These are phyloP conservation scores for Corymbia calophylla DNA, from an alignment of 441 rosid genomes.

Conservation along the genomic window DNA sequence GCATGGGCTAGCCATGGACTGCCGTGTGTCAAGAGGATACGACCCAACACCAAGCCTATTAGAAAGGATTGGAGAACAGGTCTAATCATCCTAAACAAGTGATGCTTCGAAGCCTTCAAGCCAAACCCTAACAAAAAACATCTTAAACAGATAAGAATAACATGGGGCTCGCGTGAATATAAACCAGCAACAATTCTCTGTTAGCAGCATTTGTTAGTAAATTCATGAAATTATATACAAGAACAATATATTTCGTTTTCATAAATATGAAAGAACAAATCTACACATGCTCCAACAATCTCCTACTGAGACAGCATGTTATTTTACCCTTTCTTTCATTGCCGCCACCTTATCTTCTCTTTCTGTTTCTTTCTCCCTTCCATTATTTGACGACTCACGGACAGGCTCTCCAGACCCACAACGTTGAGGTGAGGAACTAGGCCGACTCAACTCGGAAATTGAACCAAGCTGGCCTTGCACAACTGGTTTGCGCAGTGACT, in stretches of 20 bases:
- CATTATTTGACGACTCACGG: background rate
- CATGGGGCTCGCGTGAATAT: background rate
- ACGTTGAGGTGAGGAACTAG: background rate
- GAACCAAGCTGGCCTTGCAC: background rate
- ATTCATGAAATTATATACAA: background rate
- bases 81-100: background rate
- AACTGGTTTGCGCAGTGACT: background rate
- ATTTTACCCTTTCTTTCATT: background rate
- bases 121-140: background rate
- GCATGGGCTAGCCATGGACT: background rate
- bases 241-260: background rate
- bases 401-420: background rate
- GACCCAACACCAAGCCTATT: background rate
- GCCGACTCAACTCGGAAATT: background rate
- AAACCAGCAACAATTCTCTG: background rate
- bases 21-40: rapidly evolving
- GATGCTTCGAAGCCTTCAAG: background rate
- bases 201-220: background rate
- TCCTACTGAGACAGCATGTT: background rate
- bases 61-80: background rate
- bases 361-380: background rate
- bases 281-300: background rate
- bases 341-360: background rate
- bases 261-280: background rate
- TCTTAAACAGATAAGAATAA: background rate